Conservation (phyloP, 306 rosid species). For the Nissolia schottii region DNA sequence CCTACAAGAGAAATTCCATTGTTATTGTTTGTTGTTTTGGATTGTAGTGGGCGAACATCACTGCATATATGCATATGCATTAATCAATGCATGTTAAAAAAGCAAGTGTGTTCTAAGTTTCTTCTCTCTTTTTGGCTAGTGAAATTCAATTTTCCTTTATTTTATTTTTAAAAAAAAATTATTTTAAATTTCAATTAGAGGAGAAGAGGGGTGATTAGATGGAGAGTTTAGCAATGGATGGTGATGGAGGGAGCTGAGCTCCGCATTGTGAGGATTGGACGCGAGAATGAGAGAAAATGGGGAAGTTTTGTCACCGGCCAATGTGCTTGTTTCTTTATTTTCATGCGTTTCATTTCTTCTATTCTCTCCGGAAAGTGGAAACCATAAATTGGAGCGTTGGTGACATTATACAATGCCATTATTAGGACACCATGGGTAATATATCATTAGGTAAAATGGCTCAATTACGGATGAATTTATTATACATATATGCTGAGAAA, state of each 20-base stretch:
- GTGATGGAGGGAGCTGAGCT: constrained; percentile 43
- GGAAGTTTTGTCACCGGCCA: constrained; percentile 53
- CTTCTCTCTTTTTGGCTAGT: background rate
- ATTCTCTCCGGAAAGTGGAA: too few relatives aligned
- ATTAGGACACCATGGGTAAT: background rate
- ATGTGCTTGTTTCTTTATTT: too few relatives aligned
- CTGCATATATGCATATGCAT: background rate
- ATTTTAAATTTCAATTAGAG: constrained; percentile 3
- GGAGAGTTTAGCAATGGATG: constrained; percentile 27
- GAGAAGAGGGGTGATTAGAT: background rate
- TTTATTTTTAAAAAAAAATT: background rate
- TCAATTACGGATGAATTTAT: too few relatives aligned
- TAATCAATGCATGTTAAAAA: background rate
- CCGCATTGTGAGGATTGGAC: constrained; percentile 53
- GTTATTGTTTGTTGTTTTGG: background rate
- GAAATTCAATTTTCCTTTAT: background rate
- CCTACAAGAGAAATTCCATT: constrained; percentile 20
- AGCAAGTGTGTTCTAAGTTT: background rate
- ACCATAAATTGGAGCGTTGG: too few relatives aligned
- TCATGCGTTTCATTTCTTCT: too few relatives aligned
- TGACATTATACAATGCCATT: too few relatives aligned
- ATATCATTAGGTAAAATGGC: too few relatives aligned
- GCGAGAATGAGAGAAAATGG: constrained; percentile 19
- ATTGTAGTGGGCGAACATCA: background rate
- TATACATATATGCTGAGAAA: background rate